phyloP scores from a whole-genome alignment of 345 rosid genomes.

The Microcos paniculata region DNA sequence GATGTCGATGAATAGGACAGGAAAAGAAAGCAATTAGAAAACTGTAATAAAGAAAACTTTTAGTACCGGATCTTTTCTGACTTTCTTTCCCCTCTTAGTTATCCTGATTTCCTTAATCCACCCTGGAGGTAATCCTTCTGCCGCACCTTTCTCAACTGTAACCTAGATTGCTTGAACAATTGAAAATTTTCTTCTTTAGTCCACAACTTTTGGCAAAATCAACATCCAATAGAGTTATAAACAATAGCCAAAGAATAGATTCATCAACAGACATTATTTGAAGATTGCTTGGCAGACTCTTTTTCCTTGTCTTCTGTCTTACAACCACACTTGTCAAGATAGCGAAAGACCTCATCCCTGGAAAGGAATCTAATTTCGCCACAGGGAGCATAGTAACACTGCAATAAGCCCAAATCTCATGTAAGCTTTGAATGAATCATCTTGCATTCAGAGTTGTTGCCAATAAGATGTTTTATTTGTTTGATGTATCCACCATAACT shows the following conservation, averaged over 20 bases:
- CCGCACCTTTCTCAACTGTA: constrained; percentile 49
- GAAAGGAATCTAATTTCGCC: constrained; percentile 39
- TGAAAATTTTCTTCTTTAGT: constrained; percentile 24
- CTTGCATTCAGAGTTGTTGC: constrained; percentile 4
- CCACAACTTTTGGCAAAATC: neutral
- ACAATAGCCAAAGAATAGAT: constrained; percentile 7
- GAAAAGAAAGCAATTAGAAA: neutral
- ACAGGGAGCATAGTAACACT: constrained; percentile 50
- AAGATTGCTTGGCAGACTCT: constrained; percentile 9
- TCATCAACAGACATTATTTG: constrained; percentile 29
- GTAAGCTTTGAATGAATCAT: neutral
- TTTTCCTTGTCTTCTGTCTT: constrained; percentile 31
- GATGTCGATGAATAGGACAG: neutral
- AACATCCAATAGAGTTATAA: constrained; percentile 4
- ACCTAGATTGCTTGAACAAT: constrained; percentile 50
- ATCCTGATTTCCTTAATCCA: constrained; percentile 81
- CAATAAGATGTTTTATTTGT: neutral
- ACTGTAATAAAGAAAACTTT: neutral
- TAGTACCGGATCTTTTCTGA: constrained; percentile 72
- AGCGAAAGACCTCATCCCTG: constrained; percentile 41
- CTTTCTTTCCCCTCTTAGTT: constrained; percentile 48
- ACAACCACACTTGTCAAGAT: constrained; percentile 28
- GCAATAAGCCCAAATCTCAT: constrained; percentile 31
- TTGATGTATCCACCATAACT: neutral
- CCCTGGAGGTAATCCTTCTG: constrained; percentile 82